Conservation (phyloP, 768 basidiomycete genomes). For the Roridomyces roridus region DNA sequence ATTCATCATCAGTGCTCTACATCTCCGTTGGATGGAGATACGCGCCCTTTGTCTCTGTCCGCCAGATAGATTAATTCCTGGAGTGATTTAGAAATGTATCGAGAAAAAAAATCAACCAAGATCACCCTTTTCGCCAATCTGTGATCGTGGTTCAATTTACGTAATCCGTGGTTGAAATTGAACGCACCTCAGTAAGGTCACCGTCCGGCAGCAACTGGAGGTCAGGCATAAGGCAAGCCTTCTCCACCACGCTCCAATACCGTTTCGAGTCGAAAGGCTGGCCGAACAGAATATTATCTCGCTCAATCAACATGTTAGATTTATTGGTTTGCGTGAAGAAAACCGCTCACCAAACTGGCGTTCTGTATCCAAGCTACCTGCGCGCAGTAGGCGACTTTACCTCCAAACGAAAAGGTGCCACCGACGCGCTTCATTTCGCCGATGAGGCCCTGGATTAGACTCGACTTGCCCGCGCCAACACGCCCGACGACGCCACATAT, state of each 20-base stretch:
- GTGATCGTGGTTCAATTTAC: neutral
- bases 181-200: conserved; percentile 68
- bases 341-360: conserved; percentile 54
- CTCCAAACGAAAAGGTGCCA: conserved; percentile 66
- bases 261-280: conserved; percentile 65
- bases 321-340: neutral
- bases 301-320: conserved; percentile 34
- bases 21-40: neutral
- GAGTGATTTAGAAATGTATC: neutral
- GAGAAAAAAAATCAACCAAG: too few relatives aligned
- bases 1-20: neutral
- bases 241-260: conserved; percentile 69
- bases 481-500: conserved; percentile 71
- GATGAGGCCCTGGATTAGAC: conserved; percentile 65
- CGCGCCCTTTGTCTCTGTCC: conserved; percentile 68
- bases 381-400: conserved; percentile 70
- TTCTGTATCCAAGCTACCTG: conserved; percentile 85
- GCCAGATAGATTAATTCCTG: conserved; percentile 64
- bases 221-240: conserved; percentile 66
- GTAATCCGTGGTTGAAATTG: conserved; percentile 1
- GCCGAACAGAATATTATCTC: conserved; percentile 75
- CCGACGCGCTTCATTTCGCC: conserved; percentile 68
- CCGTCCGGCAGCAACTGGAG: conserved; percentile 70
- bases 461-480: conserved; percentile 75
- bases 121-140: conserved; percentile 71